These are phyloP conservation scores for Dendrostoma leiphaemia DNA, from an alignment of 2,329 filamentous ascomycete genomes.

Conservation along the genomic window DNA sequence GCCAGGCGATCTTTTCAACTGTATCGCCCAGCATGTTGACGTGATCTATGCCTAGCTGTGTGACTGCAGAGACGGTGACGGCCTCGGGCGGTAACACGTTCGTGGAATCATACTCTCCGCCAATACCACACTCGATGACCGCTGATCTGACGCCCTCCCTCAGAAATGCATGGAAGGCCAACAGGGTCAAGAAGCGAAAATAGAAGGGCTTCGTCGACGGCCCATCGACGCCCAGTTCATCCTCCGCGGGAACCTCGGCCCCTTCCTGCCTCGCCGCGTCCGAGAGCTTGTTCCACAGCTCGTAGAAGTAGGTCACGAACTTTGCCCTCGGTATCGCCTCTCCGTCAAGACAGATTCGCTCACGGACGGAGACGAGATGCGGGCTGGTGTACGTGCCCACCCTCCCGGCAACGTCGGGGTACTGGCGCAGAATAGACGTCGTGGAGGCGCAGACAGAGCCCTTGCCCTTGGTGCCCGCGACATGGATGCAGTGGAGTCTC, in stretches of 20 bases:
- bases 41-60: constrained; percentile 84
- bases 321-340: constrained; percentile 62
- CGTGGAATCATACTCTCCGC: constrained; percentile 89
- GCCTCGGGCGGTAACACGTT: constrained; percentile 68
- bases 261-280: constrained; percentile 34
- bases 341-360: constrained; percentile 81
- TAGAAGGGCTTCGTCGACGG: constrained; percentile 77
- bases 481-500: constrained; percentile 63
- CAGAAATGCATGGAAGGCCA: constrained; percentile 83
- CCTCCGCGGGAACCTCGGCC: constrained; percentile 34
- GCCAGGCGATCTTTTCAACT: constrained; percentile 81
- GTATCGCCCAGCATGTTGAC: constrained; percentile 76
- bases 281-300: constrained; percentile 69
- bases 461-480: constrained; percentile 94
- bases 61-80: constrained; percentile 70
- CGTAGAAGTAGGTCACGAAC: constrained; percentile 79
- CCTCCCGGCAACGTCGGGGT: constrained; percentile 31
- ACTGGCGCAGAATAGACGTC: constrained; percentile 67
- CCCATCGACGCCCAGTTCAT: constrained; percentile 49
- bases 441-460: constrained; percentile 84
- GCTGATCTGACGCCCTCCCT: constrained; percentile 73
- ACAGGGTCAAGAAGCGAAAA: constrained; percentile 85
- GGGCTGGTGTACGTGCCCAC: constrained; percentile 84
- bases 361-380: constrained; percentile 78
- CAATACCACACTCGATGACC: constrained; percentile 90